Percentiles rank a stretch among this genome's conserved stretches.
These are phyloP conservation scores for Pyricularia sp. DNA, from an alignment of 2,329 filamentous ascomycete species.

Conservation along the genomic window DNA sequence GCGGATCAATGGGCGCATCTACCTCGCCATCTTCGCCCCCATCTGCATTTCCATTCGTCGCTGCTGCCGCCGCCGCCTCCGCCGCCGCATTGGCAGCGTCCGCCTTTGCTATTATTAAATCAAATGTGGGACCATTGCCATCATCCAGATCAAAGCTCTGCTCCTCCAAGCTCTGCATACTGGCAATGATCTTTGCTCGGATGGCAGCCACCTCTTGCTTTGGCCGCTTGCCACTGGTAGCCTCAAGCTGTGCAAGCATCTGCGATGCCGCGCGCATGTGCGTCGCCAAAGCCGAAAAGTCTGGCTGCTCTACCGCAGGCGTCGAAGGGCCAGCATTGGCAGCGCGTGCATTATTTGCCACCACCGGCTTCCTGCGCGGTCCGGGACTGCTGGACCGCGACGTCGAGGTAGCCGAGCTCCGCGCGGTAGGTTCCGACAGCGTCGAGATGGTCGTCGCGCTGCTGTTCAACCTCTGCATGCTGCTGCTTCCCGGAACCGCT, in stretches of 20 bases:
- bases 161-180: constrained; percentile 81
- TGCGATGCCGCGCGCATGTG: constrained; percentile 83
- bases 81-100: constrained; percentile 40
- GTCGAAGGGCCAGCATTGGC: not conserved
- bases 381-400: constrained; percentile 62
- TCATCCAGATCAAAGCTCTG: constrained; percentile 74
- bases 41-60: constrained; percentile 17
- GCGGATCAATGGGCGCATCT: constrained; percentile 44
- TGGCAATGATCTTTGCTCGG: constrained; percentile 77
- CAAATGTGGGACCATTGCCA: constrained; percentile 64
- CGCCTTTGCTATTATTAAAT: constrained; percentile 70
- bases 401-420: constrained; percentile 58
- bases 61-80: constrained; percentile 29
- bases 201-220: constrained; percentile 76
- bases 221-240: constrained; percentile 70
- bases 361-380: constrained; percentile 33
- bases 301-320: constrained; percentile 54
- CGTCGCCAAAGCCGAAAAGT: constrained; percentile 73
- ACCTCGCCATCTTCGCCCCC: constrained; percentile 46
- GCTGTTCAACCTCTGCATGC: constrained; percentile 47
- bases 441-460: constrained; percentile 51
- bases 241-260: constrained; percentile 77
- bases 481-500: constrained; percentile 14
- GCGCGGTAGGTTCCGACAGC: constrained; percentile 53
- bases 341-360: not conserved